A percentile compares a stretch with the other conserved stretches of the same genome.
Conservation (phyloP, 495 filamentous ascomycete genomes). For the Barbatosphaeria neglecta region DNA sequence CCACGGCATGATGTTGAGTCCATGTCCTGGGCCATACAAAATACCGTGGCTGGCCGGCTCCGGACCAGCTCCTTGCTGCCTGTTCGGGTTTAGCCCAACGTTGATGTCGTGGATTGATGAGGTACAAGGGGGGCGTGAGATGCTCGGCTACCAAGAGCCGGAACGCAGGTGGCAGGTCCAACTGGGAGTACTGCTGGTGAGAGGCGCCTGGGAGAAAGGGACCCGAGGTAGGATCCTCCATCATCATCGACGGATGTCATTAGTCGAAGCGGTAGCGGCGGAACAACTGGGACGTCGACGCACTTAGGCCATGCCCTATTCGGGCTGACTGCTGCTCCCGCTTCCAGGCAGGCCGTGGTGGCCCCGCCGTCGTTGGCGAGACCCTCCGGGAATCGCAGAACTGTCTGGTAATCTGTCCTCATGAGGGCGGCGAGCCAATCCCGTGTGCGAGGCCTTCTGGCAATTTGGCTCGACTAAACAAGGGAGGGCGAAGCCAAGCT, state of each 20-base stretch:
- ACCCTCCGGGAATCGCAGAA: slow-evolving; percentile 5
- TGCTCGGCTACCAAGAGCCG: not conserved
- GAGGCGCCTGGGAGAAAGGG: not conserved
- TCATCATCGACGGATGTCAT: not conserved
- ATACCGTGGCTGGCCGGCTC: too few relatives aligned
- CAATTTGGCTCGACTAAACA: slow-evolving; percentile 1
- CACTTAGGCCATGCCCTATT: not conserved
- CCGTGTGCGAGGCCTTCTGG: slow-evolving; percentile 2
- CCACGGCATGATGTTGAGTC: not conserved
- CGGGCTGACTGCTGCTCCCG: not conserved
- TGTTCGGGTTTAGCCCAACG: too few relatives aligned
- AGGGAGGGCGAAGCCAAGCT: not conserved
- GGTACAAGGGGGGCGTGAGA: not conserved
- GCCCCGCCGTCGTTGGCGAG: slow-evolving; percentile 3
- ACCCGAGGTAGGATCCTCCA: not conserved
- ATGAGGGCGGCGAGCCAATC: slow-evolving; percentile 8
- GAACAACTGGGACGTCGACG: not conserved
- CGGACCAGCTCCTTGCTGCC: too few relatives aligned
- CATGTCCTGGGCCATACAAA: too few relatives aligned
- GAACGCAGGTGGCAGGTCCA: not conserved
- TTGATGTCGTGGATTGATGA: too few relatives aligned
- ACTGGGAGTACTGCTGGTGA: not conserved
- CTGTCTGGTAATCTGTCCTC: slow-evolving; percentile 7
- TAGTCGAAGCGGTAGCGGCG: not conserved
- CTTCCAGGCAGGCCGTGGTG: slow-evolving; percentile 6